phyloP scores from a whole-genome alignment of 345 rosid genomes.

The Reutealis trisperma region DNA sequence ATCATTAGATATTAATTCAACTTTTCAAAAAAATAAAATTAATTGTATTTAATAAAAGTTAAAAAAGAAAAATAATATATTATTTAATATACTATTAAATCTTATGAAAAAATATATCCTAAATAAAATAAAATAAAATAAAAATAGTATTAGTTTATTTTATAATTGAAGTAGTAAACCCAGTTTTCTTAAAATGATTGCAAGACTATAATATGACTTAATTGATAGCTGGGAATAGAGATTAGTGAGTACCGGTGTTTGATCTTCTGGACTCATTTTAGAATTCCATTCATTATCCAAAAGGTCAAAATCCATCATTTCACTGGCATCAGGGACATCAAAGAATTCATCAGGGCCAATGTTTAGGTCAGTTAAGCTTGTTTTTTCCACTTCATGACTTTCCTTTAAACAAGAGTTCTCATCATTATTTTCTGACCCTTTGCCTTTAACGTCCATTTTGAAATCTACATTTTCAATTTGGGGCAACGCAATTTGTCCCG shows the following conservation, averaged over 20 bases:
- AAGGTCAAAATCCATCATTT: constrained; percentile 47
- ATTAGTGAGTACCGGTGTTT: constrained; percentile 35
- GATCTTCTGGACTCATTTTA: constrained; percentile 43
- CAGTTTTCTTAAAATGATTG: no score
- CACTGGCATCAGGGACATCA: constrained; percentile 70
- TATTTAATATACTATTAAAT: no score
- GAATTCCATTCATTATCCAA: constrained; percentile 51
- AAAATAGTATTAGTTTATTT: no score
- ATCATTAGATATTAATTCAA: no score
- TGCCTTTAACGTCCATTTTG: constrained; percentile 27
- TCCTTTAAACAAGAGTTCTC: constrained; percentile 15
- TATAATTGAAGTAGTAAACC: no score
- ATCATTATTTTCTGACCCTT: constrained; percentile 13
- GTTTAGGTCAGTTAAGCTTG: constrained; percentile 55
- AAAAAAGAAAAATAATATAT: no score
- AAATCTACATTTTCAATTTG: constrained; percentile 30
- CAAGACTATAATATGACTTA: no score
- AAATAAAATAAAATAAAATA: no score
- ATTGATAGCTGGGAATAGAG: neutral
- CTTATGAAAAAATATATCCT: no score
- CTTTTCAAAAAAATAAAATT: no score
- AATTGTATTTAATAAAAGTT: no score
- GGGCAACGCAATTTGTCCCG: constrained; percentile 33
- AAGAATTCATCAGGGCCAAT: constrained; percentile 86
- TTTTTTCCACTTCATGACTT: constrained; percentile 49